Evolutionary conservation across 2,329 filamentous ascomycete genomes (phyloP).

Genomic region (Cucurbitaria berberidis): DNA sequence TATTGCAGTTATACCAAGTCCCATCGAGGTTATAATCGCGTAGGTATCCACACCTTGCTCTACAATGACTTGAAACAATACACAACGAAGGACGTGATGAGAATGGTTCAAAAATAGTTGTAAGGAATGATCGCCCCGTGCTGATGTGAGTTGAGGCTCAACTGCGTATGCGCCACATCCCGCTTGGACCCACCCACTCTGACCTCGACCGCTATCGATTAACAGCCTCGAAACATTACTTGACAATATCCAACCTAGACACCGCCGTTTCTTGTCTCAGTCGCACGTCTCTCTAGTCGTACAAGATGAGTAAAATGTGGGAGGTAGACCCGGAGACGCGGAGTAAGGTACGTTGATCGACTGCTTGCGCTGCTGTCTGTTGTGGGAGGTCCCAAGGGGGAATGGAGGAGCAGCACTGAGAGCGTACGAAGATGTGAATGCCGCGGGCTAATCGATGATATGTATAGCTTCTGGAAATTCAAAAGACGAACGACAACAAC

Average conservation of each 20-base stretch:
- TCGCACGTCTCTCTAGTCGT: conserved; percentile 7
- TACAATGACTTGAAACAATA: too few relatives aligned
- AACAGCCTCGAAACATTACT: conserved; percentile 4
- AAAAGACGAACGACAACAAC: conserved; percentile 88
- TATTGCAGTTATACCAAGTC: too few relatives aligned
- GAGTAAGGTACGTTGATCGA: conserved; percentile 72
- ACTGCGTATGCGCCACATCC: conserved; percentile 21
- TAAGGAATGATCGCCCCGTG: not conserved
- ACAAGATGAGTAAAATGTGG: conserved; percentile 79
- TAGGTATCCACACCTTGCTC: too few relatives aligned
- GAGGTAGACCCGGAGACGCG: conserved; percentile 98
- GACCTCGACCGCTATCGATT: conserved; percentile 19
- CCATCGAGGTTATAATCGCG: too few relatives aligned
- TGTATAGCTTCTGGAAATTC: conserved; percentile 80
- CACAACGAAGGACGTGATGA: not conserved
- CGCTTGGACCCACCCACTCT: conserved; percentile 19
- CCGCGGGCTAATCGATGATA: conserved; percentile 24
- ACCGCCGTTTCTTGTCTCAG: not conserved
- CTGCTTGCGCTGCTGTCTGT: conserved; percentile 2
- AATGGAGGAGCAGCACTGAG: not conserved
- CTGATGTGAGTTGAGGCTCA: conserved; percentile 18
- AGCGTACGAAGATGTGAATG: not conserved
- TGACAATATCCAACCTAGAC: not conserved
- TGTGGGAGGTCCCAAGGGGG: conserved; percentile 11
- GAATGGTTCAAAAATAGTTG: not conserved